A percentile compares a stretch with the other conserved stretches of the same genome.
Evolutionary conservation across 108 stramenopile genomes (phyloP).

Genomic region (Nitzschia sp.): DNA sequence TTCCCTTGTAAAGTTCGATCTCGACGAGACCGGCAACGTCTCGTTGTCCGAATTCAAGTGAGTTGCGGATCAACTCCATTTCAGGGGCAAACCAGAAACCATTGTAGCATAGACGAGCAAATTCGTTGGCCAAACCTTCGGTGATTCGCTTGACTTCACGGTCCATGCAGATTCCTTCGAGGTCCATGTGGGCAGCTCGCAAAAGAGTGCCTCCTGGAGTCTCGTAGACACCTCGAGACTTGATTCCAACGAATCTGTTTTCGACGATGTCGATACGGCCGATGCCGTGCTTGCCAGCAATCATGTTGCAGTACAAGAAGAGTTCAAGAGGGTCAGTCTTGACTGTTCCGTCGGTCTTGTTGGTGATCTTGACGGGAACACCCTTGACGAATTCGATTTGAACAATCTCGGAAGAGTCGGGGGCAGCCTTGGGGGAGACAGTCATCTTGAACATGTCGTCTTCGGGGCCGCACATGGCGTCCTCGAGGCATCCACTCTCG

Average conservation of each 20-base stretch:
- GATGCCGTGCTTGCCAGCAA: slow-evolving; percentile 96
- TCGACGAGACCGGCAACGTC: slow-evolving; percentile 92
- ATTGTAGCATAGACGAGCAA: slow-evolving; percentile 97
- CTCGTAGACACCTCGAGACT: slow-evolving; percentile 98
- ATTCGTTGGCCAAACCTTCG: slow-evolving; percentile 87
- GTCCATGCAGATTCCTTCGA: slow-evolving; percentile 96
- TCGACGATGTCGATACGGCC: slow-evolving; percentile 99
- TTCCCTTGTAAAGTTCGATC: slow-evolving; percentile 96
- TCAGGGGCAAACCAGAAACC: slow-evolving; percentile 99
- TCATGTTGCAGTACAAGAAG: slow-evolving; percentile 96
- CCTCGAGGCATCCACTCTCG: slow-evolving; percentile 95
- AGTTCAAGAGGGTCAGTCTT: slow-evolving; percentile 93
- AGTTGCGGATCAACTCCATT: slow-evolving; percentile 95
- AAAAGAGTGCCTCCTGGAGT: slow-evolving; percentile 98
- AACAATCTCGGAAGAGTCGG: slow-evolving; percentile 74
- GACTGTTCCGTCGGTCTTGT: slow-evolving; percentile 81
- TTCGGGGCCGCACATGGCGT: slow-evolving; percentile 79
- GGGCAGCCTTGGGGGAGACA: slow-evolving; percentile 86
- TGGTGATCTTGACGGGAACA: slow-evolving; percentile 95
- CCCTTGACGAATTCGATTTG: slow-evolving; percentile 91
- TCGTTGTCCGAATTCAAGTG: slow-evolving; percentile 85
- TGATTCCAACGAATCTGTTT: slow-evolving; percentile 99
- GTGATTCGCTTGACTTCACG: slow-evolving; percentile 98
- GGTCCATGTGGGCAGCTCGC: slow-evolving; percentile 94
- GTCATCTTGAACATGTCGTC: slow-evolving; percentile 96